phyloP scores from a whole-genome alignment of 129 eudicot species.

The Pseudognaphalium luteoalbum region DNA sequence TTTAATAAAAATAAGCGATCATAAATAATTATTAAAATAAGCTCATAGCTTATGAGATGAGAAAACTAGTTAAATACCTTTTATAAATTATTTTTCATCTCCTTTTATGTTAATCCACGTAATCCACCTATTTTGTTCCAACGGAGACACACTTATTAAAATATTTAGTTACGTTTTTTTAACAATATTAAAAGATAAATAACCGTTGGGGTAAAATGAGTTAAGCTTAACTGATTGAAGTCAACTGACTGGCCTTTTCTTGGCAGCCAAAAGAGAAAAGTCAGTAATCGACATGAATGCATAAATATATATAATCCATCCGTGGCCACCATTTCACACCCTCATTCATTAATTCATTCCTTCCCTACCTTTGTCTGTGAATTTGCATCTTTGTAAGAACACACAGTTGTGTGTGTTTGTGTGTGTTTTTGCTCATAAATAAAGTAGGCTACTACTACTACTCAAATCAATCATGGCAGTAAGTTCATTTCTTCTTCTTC shows the following conservation, averaged over 20 bases:
- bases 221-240: background rate
- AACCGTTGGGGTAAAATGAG: background rate
- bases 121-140: no score
- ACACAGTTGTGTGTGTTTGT: background rate
- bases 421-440: background rate
- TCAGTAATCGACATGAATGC: background rate
- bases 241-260: no score
- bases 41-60: no score
- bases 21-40: no score
- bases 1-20: no score
- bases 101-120: no score
- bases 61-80: no score
- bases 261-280: background rate
- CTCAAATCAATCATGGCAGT: background rate
- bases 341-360: background rate
- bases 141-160: background rate
- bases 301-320: background rate
- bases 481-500: conserved; percentile 2
- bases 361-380: background rate
- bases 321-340: background rate
- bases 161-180: no score
- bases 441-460: background rate
- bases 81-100: no score
- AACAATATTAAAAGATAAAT: background rate
- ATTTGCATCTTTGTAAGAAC: background rate